These are phyloP conservation scores for Stagonosporopsis chrysanthemi DNA, from an alignment of 2,329 filamentous ascomycete genomes.

Conservation along the genomic window DNA sequence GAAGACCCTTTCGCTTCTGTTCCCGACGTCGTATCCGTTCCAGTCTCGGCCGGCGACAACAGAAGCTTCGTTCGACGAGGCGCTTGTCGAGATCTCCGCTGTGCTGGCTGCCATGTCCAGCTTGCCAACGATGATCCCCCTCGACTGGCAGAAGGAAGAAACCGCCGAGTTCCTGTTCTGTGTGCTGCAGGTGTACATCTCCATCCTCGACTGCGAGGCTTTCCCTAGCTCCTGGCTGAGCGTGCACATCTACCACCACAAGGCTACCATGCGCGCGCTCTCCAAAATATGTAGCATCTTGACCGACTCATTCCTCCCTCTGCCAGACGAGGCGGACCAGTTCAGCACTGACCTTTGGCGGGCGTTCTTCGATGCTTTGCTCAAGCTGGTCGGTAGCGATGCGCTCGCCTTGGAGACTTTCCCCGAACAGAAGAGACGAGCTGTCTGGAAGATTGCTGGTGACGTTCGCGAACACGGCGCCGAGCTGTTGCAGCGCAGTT, in stretches of 20 bases:
- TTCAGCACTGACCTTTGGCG: constrained; percentile 97
- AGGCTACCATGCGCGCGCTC: constrained; percentile 84
- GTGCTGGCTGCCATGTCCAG: constrained; percentile 83
- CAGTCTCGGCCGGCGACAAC: constrained; percentile 71
- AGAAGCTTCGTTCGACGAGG: constrained; percentile 78
- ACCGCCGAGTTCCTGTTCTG: constrained; percentile 78
- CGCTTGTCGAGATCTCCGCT: constrained; percentile 85
- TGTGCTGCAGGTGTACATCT: constrained; percentile 83
- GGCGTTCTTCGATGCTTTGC: constrained; percentile 85
- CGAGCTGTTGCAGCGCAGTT: constrained; percentile 81
- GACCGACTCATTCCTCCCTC: constrained; percentile 82
- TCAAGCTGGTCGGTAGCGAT: constrained; percentile 88
- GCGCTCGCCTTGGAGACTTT: constrained; percentile 93
- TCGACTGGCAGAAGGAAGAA: constrained; percentile 77
- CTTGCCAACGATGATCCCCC: constrained; percentile 74
- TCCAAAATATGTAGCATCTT: constrained; percentile 83
- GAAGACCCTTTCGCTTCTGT: constrained; percentile 79
- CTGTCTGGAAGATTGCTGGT: constrained; percentile 98
- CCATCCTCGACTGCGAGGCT: constrained; percentile 85
- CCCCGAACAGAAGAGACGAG: constrained; percentile 92
- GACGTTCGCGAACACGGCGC: constrained; percentile 94
- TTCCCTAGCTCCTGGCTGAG: constrained; percentile 92
- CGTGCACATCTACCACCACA: constrained; percentile 90
- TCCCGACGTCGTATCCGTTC: constrained; percentile 90
- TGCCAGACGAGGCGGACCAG: constrained; percentile 87